Evolutionary conservation across 148 eudicot species (phyloP), one percentile per base, ranked within the genome.

Genomic region (Talinum fruticosum): DNA sequence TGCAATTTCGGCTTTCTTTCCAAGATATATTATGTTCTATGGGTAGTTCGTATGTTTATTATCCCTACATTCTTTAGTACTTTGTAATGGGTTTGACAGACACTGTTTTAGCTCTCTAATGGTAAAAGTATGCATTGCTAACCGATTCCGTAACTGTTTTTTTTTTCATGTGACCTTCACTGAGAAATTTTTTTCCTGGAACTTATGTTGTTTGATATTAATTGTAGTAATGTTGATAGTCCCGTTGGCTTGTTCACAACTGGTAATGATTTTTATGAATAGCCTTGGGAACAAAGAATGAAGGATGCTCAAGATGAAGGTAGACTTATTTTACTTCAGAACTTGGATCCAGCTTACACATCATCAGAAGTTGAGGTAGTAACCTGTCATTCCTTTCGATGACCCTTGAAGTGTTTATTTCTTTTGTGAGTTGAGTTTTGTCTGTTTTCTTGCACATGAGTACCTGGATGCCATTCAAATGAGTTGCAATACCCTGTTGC

Each of bases 341-440:
- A 94, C 80, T 80, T 94, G 88, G 90, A 90, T 82, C 93, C 91
- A 73, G 59, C 81, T 38, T 92, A 81, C 82, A 81, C 85, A 29
- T 86, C 96, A 32, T 74, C 84, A 66, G 96, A 94, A 32, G 90
- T 92, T 35, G 90, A 94, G 97, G 98, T 94, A 82, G 34, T 74
- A 33, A 59, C 4, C 19, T 38, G 10, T n/a, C 23, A 24, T 26
- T 29, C 19, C 1, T 76, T 23, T 76, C n/a, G 37, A 10, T 19
- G 38, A 38, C 5, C 23, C 30, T 37, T 41, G 38, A 59, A 47
- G 37, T 32, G 6, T 15, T 16, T 47, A 23, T 24, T 47, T 68
- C 53, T 49, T 14, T 5, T 26, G 3, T 76, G 79, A 49, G 65
- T 13, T 33, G 21, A 29, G 41, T 65, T n/a, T 32, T 41, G 23